Percentiles rank a stretch among this genome's conserved stretches.
phyloP scores from a whole-genome alignment of 148 eudicot genomes.

The Rheum nobile region DNA sequence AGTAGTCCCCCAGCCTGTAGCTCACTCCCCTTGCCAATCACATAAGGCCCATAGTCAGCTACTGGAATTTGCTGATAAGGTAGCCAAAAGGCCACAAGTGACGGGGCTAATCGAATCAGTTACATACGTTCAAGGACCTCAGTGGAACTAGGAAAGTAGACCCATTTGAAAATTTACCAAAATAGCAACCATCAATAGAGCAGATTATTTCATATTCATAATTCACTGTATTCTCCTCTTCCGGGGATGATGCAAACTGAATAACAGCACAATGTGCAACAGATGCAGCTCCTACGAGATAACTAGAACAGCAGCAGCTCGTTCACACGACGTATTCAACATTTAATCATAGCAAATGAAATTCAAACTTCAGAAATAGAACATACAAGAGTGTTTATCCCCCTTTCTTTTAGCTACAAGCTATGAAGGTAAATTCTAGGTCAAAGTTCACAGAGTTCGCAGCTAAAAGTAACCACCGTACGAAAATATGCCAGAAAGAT shows the following conservation, averaged over 20 bases:
- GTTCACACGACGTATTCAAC: neutral
- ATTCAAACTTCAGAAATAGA: neutral
- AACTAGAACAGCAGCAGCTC: neutral
- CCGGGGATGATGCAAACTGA: neutral
- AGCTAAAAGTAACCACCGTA: neutral
- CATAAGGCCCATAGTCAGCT: too few relatives aligned
- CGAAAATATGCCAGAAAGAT: neutral
- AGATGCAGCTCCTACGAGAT: neutral
- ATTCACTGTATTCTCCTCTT: neutral
- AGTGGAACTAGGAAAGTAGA: neutral
- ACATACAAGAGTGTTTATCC: neutral
- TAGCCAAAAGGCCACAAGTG: too few relatives aligned
- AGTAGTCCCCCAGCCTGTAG: neutral
- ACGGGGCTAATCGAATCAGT: neutral
- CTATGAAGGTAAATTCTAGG: neutral
- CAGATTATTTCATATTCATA: neutral
- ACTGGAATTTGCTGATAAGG: too few relatives aligned
- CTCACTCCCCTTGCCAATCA: too few relatives aligned
- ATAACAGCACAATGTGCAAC: neutral
- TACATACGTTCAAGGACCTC: neutral
- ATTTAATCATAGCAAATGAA: neutral
- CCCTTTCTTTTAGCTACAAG: neutral
- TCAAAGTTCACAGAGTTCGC: neutral
- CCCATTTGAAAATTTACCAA: neutral
- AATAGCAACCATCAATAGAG: neutral